A percentile compares a stretch with the other conserved stretches of the same genome.
These are phyloP conservation scores for Candida morakotiae DNA, from an alignment of 805 yeast species.

Conservation along the genomic window DNA sequence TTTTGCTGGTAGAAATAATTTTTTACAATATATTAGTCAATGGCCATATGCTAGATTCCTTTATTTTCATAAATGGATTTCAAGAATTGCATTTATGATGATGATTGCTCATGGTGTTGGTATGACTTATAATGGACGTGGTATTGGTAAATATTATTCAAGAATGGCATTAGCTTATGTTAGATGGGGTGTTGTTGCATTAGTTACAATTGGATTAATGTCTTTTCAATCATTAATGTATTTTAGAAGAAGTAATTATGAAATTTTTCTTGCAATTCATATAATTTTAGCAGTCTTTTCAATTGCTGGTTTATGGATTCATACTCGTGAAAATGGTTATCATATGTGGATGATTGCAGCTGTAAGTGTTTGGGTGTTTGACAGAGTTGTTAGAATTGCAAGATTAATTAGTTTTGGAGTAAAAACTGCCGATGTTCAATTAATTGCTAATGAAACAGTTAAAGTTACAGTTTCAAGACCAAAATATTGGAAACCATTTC, in stretches of 20 bases:
- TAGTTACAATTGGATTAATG: conserved; percentile 34
- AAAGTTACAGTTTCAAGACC: conserved; percentile 49
- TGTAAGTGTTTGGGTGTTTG: conserved; percentile 34
- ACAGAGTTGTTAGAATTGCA: conserved; percentile 27
- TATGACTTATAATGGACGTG: conserved; percentile 47
- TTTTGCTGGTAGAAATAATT: conserved; percentile 73
- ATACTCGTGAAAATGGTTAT: conserved; percentile 30
- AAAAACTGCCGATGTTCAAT: conserved; percentile 28
- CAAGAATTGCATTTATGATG: conserved; percentile 46
- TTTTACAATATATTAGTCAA: conserved; percentile 59
- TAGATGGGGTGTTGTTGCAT: conserved; percentile 25
- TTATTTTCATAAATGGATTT: conserved; percentile 63
- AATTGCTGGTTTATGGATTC: conserved; percentile 54
- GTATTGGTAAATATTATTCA: conserved; percentile 25
- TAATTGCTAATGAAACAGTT: conserved; percentile 40
- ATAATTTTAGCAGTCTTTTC: conserved; percentile 36
- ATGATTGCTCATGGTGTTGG: conserved; percentile 54
- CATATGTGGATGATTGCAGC: conserved; percentile 24
- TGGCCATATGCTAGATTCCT: conserved; percentile 59
- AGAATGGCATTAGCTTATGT: conserved; percentile 25
- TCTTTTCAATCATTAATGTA: conserved; percentile 46
- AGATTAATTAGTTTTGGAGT: conserved; percentile 31
- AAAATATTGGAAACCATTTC: conserved; percentile 35
- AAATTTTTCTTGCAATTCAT: conserved; percentile 33
- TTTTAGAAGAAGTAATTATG: conserved; percentile 55